phyloP scores from a whole-genome alignment of 2,329 filamentous ascomycete genomes.

The Cladophialophora chaetospira region DNA sequence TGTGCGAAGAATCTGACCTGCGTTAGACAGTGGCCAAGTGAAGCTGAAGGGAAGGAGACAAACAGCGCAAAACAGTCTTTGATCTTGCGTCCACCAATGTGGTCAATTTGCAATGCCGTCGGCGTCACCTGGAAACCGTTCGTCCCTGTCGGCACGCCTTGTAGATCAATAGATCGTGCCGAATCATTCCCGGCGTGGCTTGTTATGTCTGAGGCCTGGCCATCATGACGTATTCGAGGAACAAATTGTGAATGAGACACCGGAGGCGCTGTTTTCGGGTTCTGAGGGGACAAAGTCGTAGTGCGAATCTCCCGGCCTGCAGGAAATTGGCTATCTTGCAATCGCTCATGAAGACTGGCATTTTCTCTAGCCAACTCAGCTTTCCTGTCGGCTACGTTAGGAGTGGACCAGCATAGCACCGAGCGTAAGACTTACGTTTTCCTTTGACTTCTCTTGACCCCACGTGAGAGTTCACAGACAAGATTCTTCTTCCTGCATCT shows the following conservation, averaged over 20 bases:
- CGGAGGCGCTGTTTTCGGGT: neutral
- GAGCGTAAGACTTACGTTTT: slow-evolving; percentile 10
- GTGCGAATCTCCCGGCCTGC: neutral
- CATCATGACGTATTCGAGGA: neutral
- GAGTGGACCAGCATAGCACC: neutral
- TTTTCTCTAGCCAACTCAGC: slow-evolving; percentile 15
- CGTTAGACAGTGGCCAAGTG: neutral
- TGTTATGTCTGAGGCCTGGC: neutral
- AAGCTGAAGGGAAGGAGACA: neutral
- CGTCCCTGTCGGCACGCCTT: neutral
- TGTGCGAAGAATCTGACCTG: slow-evolving; percentile 13
- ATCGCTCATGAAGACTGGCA: slow-evolving; percentile 14
- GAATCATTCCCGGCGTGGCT: neutral
- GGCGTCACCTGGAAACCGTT: slow-evolving; percentile 1
- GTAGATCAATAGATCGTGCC: neutral
- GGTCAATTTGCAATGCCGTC: neutral
- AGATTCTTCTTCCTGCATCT: slow-evolving; percentile 16
- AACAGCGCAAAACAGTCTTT: slow-evolving; percentile 39
- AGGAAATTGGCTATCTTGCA: neutral
- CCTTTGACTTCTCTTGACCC: slow-evolving; percentile 7
- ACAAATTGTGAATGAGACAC: neutral
- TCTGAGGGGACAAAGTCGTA: neutral
- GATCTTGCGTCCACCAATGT: slow-evolving; percentile 11
- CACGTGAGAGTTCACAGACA: slow-evolving; percentile 10
- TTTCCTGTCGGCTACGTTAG: slow-evolving; percentile 12